Conservation (phyloP, 2,329 filamentous ascomycete species). For the Phaeosphaeria sp. region DNA sequence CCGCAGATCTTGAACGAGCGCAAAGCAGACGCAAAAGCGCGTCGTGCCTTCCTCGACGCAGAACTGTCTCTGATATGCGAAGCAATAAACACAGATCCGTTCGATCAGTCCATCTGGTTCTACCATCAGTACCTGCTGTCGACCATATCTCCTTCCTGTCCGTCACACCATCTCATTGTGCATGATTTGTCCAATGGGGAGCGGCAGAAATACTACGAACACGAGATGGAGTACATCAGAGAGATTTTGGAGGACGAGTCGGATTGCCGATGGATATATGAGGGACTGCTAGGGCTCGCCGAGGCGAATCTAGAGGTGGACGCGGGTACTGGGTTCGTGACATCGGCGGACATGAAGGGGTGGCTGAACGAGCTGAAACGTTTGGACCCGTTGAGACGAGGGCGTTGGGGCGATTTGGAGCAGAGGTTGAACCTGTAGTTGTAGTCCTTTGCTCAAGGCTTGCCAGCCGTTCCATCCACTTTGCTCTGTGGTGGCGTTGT, state of each 20-base stretch:
- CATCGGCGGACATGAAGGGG: conserved; percentile 53
- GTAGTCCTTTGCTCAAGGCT: conserved; percentile 54
- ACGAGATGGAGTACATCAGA: conserved; percentile 78
- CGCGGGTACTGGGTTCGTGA: conserved; percentile 47
- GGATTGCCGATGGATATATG: conserved; percentile 88
- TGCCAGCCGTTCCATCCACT: conserved; percentile 64
- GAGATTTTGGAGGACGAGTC: conserved; percentile 70
- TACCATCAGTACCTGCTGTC: conserved; percentile 90
- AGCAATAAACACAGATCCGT: conserved; percentile 85
- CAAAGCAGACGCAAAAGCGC: conserved; percentile 65
- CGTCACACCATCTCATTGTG: conserved; percentile 65
- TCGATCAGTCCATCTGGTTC: conserved; percentile 96
- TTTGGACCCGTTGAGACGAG: conserved; percentile 76
- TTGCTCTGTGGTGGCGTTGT: conserved; percentile 65
- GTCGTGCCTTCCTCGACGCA: conserved; percentile 74
- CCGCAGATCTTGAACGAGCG: conserved; percentile 76
- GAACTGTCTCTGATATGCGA: conserved; percentile 79
- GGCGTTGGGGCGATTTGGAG: conserved; percentile 78
- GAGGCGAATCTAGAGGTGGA: conserved; percentile 63
- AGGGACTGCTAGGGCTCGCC: conserved; percentile 80
- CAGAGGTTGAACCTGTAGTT: conserved; percentile 51
- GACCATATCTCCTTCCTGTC: conserved; percentile 60
- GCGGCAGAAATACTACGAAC: conserved; percentile 68
- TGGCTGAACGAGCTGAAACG: conserved; percentile 70
- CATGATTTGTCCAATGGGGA: conserved; percentile 68